phyloP scores from a whole-genome alignment of 768 basidiomycete genomes.

The Trametes punicea region DNA sequence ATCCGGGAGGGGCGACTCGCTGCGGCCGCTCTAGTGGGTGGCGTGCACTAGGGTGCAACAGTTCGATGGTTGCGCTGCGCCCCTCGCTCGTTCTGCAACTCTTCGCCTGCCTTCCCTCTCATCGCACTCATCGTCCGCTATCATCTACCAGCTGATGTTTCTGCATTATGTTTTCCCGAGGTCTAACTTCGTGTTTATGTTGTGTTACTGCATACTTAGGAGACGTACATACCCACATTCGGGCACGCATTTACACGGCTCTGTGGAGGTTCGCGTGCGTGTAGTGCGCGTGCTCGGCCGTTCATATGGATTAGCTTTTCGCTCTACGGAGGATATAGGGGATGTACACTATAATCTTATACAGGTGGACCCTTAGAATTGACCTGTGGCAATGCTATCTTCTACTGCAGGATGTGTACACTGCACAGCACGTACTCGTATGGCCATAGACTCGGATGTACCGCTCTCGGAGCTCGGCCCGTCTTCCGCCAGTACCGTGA shows the following conservation, averaged over 20 bases:
- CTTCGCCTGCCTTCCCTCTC: neutral
- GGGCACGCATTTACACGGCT: neutral
- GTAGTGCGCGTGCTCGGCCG: neutral
- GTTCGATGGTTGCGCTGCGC: neutral
- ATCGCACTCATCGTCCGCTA: neutral
- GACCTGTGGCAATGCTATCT: no score
- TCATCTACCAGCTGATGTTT: neutral
- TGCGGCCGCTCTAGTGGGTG: constrained; percentile 26
- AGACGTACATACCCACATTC: neutral
- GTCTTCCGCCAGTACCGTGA: no score
- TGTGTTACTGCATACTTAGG: constrained; percentile 19
- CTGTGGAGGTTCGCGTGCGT: neutral
- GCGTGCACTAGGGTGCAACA: constrained; percentile 23
- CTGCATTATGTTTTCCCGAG: neutral
- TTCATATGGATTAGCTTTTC: neutral
- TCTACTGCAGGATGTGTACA: no score
- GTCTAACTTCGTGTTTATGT: constrained; percentile 14
- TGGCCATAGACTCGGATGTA: no score
- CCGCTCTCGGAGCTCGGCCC: no score
- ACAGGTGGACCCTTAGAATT: no score
- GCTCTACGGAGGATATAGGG: neutral
- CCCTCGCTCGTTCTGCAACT: neutral
- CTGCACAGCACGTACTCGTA: no score
- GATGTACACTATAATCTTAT: constrained; percentile 15
- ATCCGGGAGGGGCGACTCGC: constrained; percentile 41